Conservation (phyloP, 2,329 filamentous ascomycete genomes). For the Cladobotryum mycophilum region DNA sequence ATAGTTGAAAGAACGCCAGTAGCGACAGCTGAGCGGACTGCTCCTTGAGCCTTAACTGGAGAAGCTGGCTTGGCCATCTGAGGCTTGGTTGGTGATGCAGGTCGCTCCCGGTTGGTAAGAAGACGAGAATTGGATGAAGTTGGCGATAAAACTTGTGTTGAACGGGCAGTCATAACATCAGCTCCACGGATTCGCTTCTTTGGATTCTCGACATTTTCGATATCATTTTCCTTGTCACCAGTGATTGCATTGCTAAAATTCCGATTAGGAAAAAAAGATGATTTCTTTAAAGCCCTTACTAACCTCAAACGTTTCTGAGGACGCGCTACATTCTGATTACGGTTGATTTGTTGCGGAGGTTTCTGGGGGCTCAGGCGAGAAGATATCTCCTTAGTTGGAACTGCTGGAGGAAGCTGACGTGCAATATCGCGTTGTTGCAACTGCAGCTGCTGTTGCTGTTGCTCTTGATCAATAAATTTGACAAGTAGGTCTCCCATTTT, state of each 20-base stretch:
- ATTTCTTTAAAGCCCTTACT: conserved; percentile 17
- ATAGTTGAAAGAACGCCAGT: conserved; percentile 47
- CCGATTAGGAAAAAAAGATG: conserved; percentile 8
- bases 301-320: conserved; percentile 48
- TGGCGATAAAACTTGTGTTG: conserved; percentile 67
- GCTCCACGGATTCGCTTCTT: conserved; percentile 59
- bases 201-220: conserved; percentile 52
- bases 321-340: conserved; percentile 19
- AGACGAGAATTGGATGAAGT: conserved; percentile 72
- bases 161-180: conserved; percentile 30
- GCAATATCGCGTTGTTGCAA: conserved; percentile 29
- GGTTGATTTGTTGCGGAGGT: conserved; percentile 21
- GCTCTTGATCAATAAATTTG: conserved; percentile 42
- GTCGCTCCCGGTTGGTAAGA: conserved; percentile 41
- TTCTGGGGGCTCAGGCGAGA: conserved; percentile 31
- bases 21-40: conserved; percentile 33
- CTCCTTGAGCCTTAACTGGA: conserved; percentile 49
- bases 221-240: conserved; percentile 72
- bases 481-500: conserved; percentile 74
- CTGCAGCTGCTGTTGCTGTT: conserved; percentile 39
- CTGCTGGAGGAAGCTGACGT: conserved; percentile 34
- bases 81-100: conserved; percentile 49
- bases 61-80: conserved; percentile 54
- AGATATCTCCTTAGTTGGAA: conserved; percentile 44
- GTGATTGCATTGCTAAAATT: conserved; percentile 54